Base-by-base conservation (phyloP, 2,329 filamentous ascomycete genomes). In the Scolecobasidium constrictum region DNA sequence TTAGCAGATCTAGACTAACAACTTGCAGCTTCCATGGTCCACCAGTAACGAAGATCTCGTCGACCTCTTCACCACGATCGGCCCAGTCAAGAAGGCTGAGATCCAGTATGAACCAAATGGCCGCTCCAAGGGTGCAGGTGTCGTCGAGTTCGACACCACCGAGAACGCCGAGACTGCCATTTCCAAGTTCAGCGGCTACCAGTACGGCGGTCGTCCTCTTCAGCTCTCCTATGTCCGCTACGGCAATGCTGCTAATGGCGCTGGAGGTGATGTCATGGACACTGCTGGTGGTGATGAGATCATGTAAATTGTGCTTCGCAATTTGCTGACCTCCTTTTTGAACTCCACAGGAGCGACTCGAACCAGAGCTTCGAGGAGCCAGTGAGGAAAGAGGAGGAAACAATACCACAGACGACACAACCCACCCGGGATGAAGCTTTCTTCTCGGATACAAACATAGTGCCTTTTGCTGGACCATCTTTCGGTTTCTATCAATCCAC, bases 31-130 rank as follows among this genome's bases (percentile, higher is more conserved):
- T 49, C 92, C 92, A 11, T 98, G 92, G 92, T 96, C 92, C 20
- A 98, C 92, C 13, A 95, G 88, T 69, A 96, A 98, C 58, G 92
- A 98, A 49, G 92, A 98, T 62, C 71, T 98, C 19, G 78, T 96
- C 45, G 92, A 98, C 61, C 75, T 98, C 16, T 98, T 98, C 70
- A 88, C 84, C 15, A 98, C 92, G 9, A 98, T 98, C 56, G 92
- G 92, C 50, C 94, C 94, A 63, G 92, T 98, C 46, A 87, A 95
- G 56, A 87, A 92, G 55, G 92, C 92, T n/a, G 92, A 98, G 66
- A 96, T 98, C 45, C 92, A 98, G 65, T 96, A 98, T 58, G 92
- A 98, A 63, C 83, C 86, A 3, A 96, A 93, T 56, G 92, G 92
- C 36, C 85, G 92, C 54, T 98, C 92, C 47, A 83, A 87, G 50